These are phyloP conservation scores for Serendipita sp. DNA, from an alignment of 768 basidiomycete species.

Conservation along the genomic window DNA sequence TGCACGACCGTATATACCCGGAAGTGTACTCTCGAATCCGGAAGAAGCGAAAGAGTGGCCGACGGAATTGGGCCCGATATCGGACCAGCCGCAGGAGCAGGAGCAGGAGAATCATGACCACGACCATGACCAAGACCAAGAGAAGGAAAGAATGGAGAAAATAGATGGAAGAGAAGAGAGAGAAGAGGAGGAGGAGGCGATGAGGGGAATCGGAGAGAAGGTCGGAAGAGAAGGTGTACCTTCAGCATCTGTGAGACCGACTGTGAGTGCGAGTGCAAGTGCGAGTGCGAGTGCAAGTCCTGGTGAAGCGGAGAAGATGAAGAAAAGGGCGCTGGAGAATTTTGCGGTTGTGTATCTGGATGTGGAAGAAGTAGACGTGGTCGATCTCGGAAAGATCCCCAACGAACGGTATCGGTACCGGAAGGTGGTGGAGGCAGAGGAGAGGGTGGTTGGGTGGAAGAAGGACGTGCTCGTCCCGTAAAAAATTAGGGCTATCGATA, in stretches of 20 bases:
- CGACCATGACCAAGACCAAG: no score
- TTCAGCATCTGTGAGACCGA: no score
- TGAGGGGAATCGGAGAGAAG: no score
- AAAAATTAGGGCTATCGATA: not conserved
- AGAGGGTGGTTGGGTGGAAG: not conserved
- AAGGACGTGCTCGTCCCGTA: not conserved
- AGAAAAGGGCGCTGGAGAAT: conserved; percentile 40
- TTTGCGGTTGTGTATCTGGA: conserved; percentile 62
- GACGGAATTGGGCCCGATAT: not conserved
- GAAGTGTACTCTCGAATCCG: not conserved
- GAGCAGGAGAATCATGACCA: conserved; percentile 45
- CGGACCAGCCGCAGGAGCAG: not conserved
- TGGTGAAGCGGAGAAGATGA: conserved; percentile 25
- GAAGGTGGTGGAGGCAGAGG: no score
- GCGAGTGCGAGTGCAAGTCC: no score
- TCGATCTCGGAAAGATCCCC: conserved; percentile 41
- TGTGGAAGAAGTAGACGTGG: conserved; percentile 49
- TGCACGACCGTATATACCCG: not conserved
- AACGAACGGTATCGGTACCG: conserved; percentile 18
- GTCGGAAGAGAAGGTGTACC: no score
- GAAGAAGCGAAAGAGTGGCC: not conserved
- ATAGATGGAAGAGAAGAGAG: not conserved
- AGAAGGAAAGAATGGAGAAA: not conserved
- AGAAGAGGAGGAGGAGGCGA: no score
- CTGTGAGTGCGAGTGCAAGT: no score